phyloP scores from a whole-genome alignment of 805 yeast genomes.

The Saccharomyces paradoxus region DNA sequence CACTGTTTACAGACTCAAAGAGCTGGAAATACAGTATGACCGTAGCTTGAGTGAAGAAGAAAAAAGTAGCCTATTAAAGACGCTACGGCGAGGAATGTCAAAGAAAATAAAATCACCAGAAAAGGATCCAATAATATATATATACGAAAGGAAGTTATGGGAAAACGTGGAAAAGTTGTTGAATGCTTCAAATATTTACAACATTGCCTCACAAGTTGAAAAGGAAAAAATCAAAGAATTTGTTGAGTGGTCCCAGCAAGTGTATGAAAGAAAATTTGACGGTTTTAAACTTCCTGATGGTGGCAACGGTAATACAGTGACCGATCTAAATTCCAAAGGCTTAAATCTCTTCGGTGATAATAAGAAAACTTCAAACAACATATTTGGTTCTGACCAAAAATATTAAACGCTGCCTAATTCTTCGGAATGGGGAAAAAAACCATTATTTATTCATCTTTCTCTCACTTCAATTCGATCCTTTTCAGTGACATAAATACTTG shows the following conservation, averaged over 20 bases:
- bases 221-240: background rate
- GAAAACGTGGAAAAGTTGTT: slow-evolving; percentile 2
- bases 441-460: no score
- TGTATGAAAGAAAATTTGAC: background rate
- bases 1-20: slow-evolving; percentile 23
- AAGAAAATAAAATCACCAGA: slow-evolving; percentile 11
- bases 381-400: background rate
- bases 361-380: background rate
- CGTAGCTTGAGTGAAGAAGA: slow-evolving; percentile 6
- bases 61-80: slow-evolving; percentile 9
- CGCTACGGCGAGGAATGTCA: slow-evolving; percentile 11
- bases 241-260: background rate
- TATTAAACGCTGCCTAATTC: background rate
- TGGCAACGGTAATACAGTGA: background rate
- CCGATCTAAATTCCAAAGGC: background rate
- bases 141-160: slow-evolving; percentile 19
- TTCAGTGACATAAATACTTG: background rate
- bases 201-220: background rate
- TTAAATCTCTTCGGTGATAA: background rate
- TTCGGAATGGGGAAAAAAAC: background rate
- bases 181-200: background rate
- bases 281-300: background rate
- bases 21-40: slow-evolving; percentile 21
- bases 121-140: slow-evolving; percentile 24
- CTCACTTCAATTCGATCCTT: no score